Conservation (phyloP, 1,284 basidiomycete genomes). For the Cystobasidiaceae sp. region DNA sequence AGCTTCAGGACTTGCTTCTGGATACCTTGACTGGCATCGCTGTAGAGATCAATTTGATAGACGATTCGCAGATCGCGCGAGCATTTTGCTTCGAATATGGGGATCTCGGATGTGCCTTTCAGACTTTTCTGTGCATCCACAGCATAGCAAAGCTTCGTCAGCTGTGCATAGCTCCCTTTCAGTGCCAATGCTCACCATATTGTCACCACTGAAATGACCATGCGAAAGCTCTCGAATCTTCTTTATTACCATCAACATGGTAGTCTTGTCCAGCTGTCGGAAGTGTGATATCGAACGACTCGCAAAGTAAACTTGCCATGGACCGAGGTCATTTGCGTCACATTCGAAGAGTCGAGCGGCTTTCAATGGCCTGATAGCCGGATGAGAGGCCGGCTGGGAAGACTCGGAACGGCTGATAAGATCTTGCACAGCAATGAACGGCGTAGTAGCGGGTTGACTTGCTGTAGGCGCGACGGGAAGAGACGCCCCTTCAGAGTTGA, state of each 20-base stretch:
- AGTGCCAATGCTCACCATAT: constrained; percentile 38
- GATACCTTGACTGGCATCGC: background rate
- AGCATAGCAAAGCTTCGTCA: background rate
- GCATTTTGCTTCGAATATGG: constrained; percentile 42
- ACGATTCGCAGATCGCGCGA: constrained; percentile 37
- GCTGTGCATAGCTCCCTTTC: background rate
- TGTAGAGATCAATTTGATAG: constrained; percentile 35
- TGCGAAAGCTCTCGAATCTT: constrained; percentile 23
- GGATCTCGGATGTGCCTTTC: constrained; percentile 31
- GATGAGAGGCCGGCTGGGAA: background rate
- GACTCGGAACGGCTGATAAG: no score
- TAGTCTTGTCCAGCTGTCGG: constrained; percentile 22
- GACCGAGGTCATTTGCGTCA: background rate
- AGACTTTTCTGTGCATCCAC: background rate
- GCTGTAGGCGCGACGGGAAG: no score
- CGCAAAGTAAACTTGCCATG: constrained; percentile 13
- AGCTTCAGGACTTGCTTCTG: constrained; percentile 32
- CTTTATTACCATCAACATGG: background rate
- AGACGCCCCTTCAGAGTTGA: no score
- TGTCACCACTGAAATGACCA: constrained; percentile 38
- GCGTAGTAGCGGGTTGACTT: no score
- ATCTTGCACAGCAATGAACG: no score
- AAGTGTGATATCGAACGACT: constrained; percentile 8
- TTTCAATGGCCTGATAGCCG: constrained; percentile 21
- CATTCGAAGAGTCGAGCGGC: constrained; percentile 13